Conservation (phyloP, 805 yeast species). For the Metschnikowia chrysomelidarum region DNA sequence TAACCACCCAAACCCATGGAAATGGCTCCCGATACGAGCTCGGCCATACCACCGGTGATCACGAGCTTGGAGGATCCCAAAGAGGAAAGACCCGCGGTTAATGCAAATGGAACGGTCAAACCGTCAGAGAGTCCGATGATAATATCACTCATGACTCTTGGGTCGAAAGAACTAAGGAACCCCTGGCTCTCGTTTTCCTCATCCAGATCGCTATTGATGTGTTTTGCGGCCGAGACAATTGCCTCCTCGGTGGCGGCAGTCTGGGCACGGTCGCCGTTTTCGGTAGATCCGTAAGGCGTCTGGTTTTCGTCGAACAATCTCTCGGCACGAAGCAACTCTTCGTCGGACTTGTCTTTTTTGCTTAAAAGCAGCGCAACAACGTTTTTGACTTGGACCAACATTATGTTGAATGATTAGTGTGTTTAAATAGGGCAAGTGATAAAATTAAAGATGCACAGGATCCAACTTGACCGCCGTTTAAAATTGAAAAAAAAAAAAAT, state of each 20-base stretch:
- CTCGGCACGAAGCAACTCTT: slow-evolving; percentile 31
- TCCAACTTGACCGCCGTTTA: no score
- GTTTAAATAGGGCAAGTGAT: not conserved
- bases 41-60: slow-evolving; percentile 97
- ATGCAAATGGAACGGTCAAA: slow-evolving; percentile 96
- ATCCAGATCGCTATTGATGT: slow-evolving; percentile 23
- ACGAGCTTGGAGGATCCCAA: slow-evolving; percentile 88
- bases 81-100: slow-evolving; percentile 92
- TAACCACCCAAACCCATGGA: slow-evolving; percentile 98
- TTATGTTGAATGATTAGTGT: slow-evolving; percentile 1
- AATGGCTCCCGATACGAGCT: slow-evolving; percentile 93
- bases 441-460: not conserved
- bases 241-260: slow-evolving; percentile 38
- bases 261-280: slow-evolving; percentile 32
- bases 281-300: slow-evolving; percentile 37
- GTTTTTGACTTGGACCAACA: slow-evolving; percentile 30
- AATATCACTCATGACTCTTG: slow-evolving; percentile 90
- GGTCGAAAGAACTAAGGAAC: slow-evolving; percentile 62
- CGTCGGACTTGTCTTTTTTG: slow-evolving; percentile 21
- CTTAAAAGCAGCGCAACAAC: slow-evolving; percentile 28
- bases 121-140: slow-evolving; percentile 96
- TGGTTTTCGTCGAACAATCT: slow-evolving; percentile 32
- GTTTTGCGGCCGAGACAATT: slow-evolving; percentile 29
- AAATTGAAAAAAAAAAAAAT: no score
- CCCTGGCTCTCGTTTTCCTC: slow-evolving; percentile 20